Evolutionary conservation across 345 rosid genomes (phyloP).

Genomic region (Acer yangbiense): DNA sequence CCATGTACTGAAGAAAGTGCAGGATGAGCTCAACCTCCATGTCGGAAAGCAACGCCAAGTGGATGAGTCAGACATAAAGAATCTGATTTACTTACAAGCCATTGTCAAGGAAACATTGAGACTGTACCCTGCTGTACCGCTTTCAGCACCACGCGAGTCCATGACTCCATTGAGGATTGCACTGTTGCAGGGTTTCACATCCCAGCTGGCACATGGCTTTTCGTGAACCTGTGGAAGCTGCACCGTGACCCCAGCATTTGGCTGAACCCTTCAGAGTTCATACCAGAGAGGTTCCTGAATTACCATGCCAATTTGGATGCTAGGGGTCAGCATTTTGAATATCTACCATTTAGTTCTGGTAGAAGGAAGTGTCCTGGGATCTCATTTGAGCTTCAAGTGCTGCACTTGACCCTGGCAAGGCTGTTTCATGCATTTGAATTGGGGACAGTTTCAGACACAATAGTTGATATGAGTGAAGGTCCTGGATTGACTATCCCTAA

Average conservation of each 20-base stretch:
- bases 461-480: slow-evolving; percentile 30
- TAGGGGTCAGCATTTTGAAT: slow-evolving; percentile 28
- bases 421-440: slow-evolving; percentile 30
- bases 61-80: slow-evolving; percentile 39
- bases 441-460: neutral
- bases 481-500: slow-evolving; percentile 27
- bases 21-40: slow-evolving; percentile 36
- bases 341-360: slow-evolving; percentile 34
- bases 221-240: slow-evolving; percentile 33
- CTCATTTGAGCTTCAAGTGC: slow-evolving; percentile 22
- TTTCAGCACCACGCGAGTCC: slow-evolving; percentile 31
- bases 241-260: slow-evolving; percentile 22
- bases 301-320: slow-evolving; percentile 18
- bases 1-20: slow-evolving; percentile 31
- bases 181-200: slow-evolving; percentile 29
- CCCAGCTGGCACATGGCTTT: slow-evolving; percentile 36
- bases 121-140: slow-evolving; percentile 36
- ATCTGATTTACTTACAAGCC: slow-evolving; percentile 40
- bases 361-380: slow-evolving; percentile 40
- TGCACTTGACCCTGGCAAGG: slow-evolving; percentile 26
- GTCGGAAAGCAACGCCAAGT: slow-evolving; percentile 37
- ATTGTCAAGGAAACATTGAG: slow-evolving; percentile 49
- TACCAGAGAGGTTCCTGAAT: slow-evolving; percentile 33
- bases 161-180: slow-evolving; percentile 35
- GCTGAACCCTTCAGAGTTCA: slow-evolving; percentile 23